Conservation (phyloP, 306 rosid genomes). For the Quillaja saponaria region DNA sequence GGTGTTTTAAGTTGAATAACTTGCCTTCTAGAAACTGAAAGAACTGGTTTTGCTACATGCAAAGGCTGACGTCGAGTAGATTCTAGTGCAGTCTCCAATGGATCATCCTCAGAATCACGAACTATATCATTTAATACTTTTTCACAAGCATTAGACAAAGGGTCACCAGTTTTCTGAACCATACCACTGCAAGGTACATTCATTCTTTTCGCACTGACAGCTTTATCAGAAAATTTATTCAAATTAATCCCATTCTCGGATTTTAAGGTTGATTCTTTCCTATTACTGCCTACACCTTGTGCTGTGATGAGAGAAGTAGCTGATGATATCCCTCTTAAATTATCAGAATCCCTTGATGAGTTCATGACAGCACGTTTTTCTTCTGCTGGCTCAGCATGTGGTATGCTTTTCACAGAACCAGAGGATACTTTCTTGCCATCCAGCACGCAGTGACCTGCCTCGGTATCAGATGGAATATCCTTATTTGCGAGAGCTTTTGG, state of each 20-base stretch:
- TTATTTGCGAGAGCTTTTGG: conserved; percentile 30
- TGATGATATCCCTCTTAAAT: conserved; percentile 35
- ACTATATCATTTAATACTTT: conserved; percentile 43
- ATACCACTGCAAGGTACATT: conserved; percentile 37
- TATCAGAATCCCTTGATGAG: conserved; percentile 43
- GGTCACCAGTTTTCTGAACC: conserved; percentile 33
- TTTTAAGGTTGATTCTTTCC: conserved; percentile 45
- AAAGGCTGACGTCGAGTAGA: conserved; percentile 52
- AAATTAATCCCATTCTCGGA: conserved; percentile 39
- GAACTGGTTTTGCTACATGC: conserved; percentile 54
- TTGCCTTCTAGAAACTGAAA: conserved; percentile 64
- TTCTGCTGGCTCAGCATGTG: conserved; percentile 36
- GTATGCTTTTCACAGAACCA: conserved; percentile 38
- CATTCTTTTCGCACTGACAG: conserved; percentile 36
- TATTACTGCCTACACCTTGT: conserved; percentile 40
- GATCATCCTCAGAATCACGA: conserved; percentile 48
- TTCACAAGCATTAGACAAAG: conserved; percentile 26
- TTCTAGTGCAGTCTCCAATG: conserved; percentile 60
- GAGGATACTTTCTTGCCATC: conserved; percentile 37
- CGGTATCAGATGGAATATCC: conserved; percentile 41
- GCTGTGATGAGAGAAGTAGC: conserved; percentile 38
- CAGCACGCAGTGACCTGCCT: conserved; percentile 33
- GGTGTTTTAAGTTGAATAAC: conserved; percentile 85
- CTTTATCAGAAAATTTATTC: conserved; percentile 42
- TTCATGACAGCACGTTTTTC: conserved; percentile 38